Conservation (phyloP, 768 basidiomycete species). For the Phanerodontia chrysosporium region DNA sequence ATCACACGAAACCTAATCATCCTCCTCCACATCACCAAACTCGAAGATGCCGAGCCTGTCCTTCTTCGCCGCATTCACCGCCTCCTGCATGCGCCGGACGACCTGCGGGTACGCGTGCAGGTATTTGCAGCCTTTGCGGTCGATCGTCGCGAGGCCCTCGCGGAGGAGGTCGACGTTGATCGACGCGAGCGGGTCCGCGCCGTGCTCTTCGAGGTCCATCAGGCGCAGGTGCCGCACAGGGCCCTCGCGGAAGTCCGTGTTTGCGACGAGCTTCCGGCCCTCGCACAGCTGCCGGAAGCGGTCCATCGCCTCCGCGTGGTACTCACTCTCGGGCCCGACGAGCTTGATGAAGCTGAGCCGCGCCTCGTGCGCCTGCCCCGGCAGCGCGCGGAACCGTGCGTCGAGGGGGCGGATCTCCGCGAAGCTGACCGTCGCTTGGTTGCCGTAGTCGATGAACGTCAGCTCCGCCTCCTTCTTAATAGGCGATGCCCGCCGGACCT, state of each 20-base stretch:
- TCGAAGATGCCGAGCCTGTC: slow-evolving; percentile 84
- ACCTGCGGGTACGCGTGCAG: slow-evolving; percentile 65
- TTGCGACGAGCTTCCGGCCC: slow-evolving; percentile 96
- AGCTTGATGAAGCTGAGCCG: slow-evolving; percentile 84
- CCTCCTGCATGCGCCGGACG: slow-evolving; percentile 57
- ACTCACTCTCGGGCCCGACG: slow-evolving; percentile 77
- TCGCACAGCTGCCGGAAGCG: slow-evolving; percentile 84
- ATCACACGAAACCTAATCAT: slow-evolving; percentile 38
- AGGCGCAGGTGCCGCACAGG: slow-evolving; percentile 80
- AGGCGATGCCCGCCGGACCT: slow-evolving; percentile 75
- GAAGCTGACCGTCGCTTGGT: slow-evolving; percentile 85
- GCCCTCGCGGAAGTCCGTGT: slow-evolving; percentile 84
- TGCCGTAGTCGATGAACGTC: slow-evolving; percentile 93
- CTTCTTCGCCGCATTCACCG: slow-evolving; percentile 61
- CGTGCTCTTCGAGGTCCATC: slow-evolving; percentile 66
- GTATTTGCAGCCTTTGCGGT: slow-evolving; percentile 75
- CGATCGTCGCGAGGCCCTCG: slow-evolving; percentile 82
- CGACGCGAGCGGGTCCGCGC: slow-evolving; percentile 59
- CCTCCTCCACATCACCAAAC: slow-evolving; percentile 88
- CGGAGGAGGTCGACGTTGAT: slow-evolving; percentile 88
- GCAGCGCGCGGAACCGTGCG: slow-evolving; percentile 80
- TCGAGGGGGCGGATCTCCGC: slow-evolving; percentile 86
- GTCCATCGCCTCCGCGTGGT: slow-evolving; percentile 78
- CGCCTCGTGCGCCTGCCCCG: slow-evolving; percentile 93
- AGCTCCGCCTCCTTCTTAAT: slow-evolving; percentile 93